Percentiles rank a stretch among this genome's conserved stretches.
These are phyloP conservation scores for slime mould (Dictyostelium discoideum) DNA, from an alignment of 78 protist genomes.

Conservation along the genomic window DNA sequence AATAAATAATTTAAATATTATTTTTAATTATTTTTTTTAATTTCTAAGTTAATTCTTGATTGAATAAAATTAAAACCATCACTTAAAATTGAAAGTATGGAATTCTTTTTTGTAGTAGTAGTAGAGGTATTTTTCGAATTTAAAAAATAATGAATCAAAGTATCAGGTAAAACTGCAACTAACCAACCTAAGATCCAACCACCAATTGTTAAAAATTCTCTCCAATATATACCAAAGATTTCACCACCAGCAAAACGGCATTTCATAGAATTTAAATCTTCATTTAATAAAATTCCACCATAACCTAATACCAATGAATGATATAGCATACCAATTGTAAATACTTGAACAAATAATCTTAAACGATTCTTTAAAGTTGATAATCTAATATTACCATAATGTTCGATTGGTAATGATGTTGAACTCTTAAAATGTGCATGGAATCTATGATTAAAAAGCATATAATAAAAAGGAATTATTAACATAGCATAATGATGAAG, in stretches of 20 bases:
- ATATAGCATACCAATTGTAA: conserved; percentile 21
- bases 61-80: conserved; percentile 2
- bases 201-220: conserved; percentile 32
- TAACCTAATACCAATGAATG: conserved; percentile 29
- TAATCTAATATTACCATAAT: neutral
- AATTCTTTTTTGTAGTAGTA: neutral
- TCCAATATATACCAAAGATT: conserved; percentile 57
- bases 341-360: neutral
- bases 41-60: neutral
- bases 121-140: neutral
- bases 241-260: conserved; percentile 75
- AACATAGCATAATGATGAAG: conserved; percentile 39
- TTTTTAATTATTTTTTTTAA: conserved; percentile 2
- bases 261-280: conserved; percentile 60
- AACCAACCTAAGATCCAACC: neutral
- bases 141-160: neutral
- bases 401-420: neutral
- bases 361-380: conserved; percentile 6
- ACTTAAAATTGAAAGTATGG: neutral
- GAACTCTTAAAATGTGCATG: conserved; percentile 42
- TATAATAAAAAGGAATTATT: conserved; percentile 49
- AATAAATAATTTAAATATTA: neutral
- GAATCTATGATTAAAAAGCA: conserved; percentile 60
- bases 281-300: conserved; percentile 23
- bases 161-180: neutral